Percentiles rank a stretch among this genome's conserved stretches.
Evolutionary conservation across 805 yeast species (phyloP).

Genomic region (Ogataea pignaliae): DNA sequence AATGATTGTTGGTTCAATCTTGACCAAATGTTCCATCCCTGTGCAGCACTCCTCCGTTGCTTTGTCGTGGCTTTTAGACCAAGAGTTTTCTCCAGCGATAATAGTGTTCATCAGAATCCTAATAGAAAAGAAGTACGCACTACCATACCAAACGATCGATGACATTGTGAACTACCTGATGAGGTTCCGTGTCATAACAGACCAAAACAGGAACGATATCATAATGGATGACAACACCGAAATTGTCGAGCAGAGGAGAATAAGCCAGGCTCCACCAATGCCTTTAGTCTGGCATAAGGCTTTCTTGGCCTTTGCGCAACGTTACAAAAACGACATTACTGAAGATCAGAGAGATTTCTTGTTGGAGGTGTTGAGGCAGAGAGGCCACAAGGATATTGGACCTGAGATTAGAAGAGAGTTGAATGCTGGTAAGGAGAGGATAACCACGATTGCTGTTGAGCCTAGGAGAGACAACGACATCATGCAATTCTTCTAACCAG

Average conservation of each 20-base stretch:
- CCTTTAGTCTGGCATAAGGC: constrained; percentile 99
- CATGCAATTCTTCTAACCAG: constrained; percentile 29
- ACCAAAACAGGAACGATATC: constrained; percentile 22
- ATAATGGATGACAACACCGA: constrained; percentile 21
- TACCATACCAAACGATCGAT: constrained; percentile 95
- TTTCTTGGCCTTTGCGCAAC: constrained; percentile 87
- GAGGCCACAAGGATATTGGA: constrained; percentile 83
- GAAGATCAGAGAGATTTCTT: constrained; percentile 96
- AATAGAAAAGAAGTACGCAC: constrained; percentile 90
- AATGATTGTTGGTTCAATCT: constrained; percentile 86
- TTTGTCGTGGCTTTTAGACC: constrained; percentile 72
- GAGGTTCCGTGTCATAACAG: constrained; percentile 70
- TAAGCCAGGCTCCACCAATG: constrained; percentile 47
- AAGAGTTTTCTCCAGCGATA: constrained; percentile 83
- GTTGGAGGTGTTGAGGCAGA: constrained; percentile 83
- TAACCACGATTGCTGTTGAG: constrained; percentile 7
- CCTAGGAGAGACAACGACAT: constrained; percentile 25
- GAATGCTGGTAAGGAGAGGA: constrained; percentile 75
- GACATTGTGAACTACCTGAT: constrained; percentile 91
- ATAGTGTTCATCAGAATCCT: constrained; percentile 86
- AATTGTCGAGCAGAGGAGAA: constrained; percentile 29
- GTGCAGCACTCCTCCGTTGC: constrained; percentile 97
- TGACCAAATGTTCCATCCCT: constrained; percentile 87
- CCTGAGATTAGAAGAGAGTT: constrained; percentile 94
- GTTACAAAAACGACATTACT: constrained; percentile 97